phyloP scores from a whole-genome alignment of 345 rosid genomes.

The Gossypium turneri region DNA sequence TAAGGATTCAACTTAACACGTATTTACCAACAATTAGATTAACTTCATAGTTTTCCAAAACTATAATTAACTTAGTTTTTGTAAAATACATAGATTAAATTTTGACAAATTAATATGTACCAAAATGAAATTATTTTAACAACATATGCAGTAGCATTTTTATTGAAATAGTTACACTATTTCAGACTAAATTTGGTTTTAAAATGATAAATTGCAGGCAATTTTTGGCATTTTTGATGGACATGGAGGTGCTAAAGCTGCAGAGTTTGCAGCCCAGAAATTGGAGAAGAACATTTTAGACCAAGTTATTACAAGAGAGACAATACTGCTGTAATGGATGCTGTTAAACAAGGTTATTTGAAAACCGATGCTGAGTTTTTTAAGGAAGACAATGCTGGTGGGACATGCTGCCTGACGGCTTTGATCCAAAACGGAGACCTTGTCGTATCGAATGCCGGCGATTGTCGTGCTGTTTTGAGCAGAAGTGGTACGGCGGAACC shows the following conservation, averaged over 20 bases:
- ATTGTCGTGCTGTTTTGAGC: constrained; percentile 92
- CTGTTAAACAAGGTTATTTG: constrained; percentile 68
- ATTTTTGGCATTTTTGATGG: constrained; percentile 65
- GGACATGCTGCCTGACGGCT: constrained; percentile 89
- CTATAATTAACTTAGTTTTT: too few relatives aligned
- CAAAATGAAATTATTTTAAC: too few relatives aligned
- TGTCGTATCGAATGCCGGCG: constrained; percentile 79
- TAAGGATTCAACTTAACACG: too few relatives aligned
- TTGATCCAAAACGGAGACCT: constrained; percentile 60
- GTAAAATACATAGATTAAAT: too few relatives aligned
- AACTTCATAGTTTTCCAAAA: too few relatives aligned
- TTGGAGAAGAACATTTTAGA: constrained; percentile 57
- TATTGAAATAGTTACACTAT: too few relatives aligned
- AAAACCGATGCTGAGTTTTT: constrained; percentile 70
- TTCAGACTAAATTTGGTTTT: too few relatives aligned
- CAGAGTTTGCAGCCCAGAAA: constrained; percentile 54
- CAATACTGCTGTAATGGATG: constrained; percentile 41
- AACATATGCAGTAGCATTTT: too few relatives aligned
- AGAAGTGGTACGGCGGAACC: constrained; percentile 67
- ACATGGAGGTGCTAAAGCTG: constrained; percentile 61
- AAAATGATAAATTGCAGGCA: constrained; percentile 34
- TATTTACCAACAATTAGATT: too few relatives aligned
- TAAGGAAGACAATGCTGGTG: constrained; percentile 53
- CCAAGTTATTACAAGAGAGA: constrained; percentile 36
- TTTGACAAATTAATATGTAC: too few relatives aligned